phyloP scores from a whole-genome alignment of 2,329 filamentous ascomycete genomes.

The Rhynchosporium secalis region DNA sequence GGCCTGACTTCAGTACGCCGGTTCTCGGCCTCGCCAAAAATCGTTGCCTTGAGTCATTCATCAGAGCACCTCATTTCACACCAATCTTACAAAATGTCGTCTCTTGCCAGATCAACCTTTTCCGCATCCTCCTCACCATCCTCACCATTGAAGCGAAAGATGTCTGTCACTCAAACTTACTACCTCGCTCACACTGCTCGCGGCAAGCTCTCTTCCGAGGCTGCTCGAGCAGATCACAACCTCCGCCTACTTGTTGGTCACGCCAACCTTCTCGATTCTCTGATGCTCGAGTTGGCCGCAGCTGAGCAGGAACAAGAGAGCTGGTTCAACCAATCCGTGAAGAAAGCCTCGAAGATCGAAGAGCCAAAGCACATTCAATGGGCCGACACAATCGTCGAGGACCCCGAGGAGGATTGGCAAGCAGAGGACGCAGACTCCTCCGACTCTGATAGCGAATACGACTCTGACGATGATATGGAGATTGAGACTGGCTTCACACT shows the following conservation, averaged over 20 bases:
- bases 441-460: conserved; percentile 53
- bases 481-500: conserved; percentile 52
- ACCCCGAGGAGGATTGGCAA: conserved; percentile 69
- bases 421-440: conserved; percentile 59
- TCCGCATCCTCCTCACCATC: conserved; percentile 28
- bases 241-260: conserved; percentile 94
- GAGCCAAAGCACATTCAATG: conserved; percentile 78
- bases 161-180: conserved; percentile 98
- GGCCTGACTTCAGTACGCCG: conserved; percentile 26
- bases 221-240: conserved; percentile 87
- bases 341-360: conserved; percentile 60
- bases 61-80: conserved; percentile 22
- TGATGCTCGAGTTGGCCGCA: conserved; percentile 90
- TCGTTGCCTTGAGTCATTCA: conserved; percentile 36
- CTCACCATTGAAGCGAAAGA: conserved; percentile 60
- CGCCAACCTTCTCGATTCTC: conserved; percentile 93
- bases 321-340: conserved; percentile 97
- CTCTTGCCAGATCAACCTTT: conserved; percentile 30
- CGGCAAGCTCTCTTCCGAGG: conserved; percentile 92
- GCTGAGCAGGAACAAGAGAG: conserved; percentile 94
- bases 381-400: conserved; percentile 76
- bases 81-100: conserved; percentile 35
- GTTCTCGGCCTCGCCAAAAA: conserved; percentile 34
- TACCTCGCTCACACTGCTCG: conserved; percentile 96
- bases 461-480: conserved; percentile 57